These are phyloP conservation scores for Pulicaria dysenterica DNA, from an alignment of 129 eudicot genomes.

Conservation along the genomic window DNA sequence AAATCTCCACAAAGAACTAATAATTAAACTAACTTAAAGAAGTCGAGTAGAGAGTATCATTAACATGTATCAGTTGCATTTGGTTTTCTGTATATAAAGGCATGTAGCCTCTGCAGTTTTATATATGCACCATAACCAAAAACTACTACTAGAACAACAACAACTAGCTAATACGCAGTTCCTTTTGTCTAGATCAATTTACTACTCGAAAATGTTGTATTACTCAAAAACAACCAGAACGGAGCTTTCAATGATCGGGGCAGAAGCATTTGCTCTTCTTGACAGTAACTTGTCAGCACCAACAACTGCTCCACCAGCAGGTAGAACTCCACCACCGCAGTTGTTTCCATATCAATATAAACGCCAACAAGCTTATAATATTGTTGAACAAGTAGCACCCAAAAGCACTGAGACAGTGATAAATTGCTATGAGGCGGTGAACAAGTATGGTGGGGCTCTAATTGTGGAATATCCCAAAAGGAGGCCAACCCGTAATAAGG, in stretches of 20 bases:
- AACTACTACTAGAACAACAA: background rate
- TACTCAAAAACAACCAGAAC: conserved; percentile 19
- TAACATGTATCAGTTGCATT: background rate
- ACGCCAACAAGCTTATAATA: conserved; percentile 20
- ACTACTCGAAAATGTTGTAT: conserved; percentile 26
- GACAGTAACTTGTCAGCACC: conserved; percentile 20
- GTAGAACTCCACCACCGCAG: conserved; percentile 25
- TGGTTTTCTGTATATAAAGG: conserved; percentile 20
- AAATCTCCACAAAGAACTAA: conserved; percentile 13
- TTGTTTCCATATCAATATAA: conserved; percentile 25
- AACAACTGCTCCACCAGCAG: conserved; percentile 19
- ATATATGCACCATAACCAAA: conserved; percentile 24
- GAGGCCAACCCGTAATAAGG: conserved; percentile 17
- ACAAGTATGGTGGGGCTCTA: conserved; percentile 39
- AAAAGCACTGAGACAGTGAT: conserved; percentile 24
- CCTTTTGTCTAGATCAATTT: background rate
- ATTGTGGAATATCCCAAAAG: conserved; percentile 37
- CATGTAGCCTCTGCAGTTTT: background rate
- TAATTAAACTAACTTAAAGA: background rate
- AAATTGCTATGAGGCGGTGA: conserved; percentile 40
- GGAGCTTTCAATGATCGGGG: conserved; percentile 27
- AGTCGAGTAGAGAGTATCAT: too few species aligned
- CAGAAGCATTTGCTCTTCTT: conserved; percentile 35
- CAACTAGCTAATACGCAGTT: background rate
- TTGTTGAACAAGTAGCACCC: conserved; percentile 30